Evolutionary conservation across 352 stramenopile genomes (phyloP), one percentile per base, ranked within the genome.

Genomic region (Halophytophthora batemanensis): DNA sequence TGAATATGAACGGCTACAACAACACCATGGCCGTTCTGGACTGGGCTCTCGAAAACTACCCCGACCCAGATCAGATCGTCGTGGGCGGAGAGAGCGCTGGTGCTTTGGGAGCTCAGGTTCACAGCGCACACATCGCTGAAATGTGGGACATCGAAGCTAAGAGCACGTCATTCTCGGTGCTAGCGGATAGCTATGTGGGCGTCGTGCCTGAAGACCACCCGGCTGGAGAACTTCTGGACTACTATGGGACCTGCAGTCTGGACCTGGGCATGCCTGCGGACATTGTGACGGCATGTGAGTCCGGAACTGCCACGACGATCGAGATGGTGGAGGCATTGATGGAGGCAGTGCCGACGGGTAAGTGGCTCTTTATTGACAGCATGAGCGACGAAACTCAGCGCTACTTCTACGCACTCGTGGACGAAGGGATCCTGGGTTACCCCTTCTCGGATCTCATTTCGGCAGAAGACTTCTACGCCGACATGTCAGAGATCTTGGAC

Each of bases 301-400:
- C 66, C 38, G 56, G 68, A 5, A 69, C 61, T 11, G 50, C 42
- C 14, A 74, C 56, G 0, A 66, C 69, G 2, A 50, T 56, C 1
- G 59, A 84, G 17, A 53, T 90, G 39, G 64, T 85, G 29, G 56
- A 64, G 41, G 34, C 50, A 2, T 38, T 86, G 35, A 50, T 87
- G 23, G 46, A 77, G 29, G 45, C 50, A 13, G 62, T 66, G 15
- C 48, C 73, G 14, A 63, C 52, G 29, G 58, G 53, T 35, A 61
- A 82, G 39, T 89, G 78, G 78, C 44, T 89, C 11, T 85, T 81
- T 47, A 67, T 85, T 48, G 46, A 83, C 54, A 87, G 71, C 57
- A 85, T 77, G 45, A 64, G 40, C 45, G 78, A 89, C 57, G 57
- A 58, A 28, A 79, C 61, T 3, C 78, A 89, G 56, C 68, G 75